Conservation (phyloP, 345 rosid species). For the Populus ilicifolia region DNA sequence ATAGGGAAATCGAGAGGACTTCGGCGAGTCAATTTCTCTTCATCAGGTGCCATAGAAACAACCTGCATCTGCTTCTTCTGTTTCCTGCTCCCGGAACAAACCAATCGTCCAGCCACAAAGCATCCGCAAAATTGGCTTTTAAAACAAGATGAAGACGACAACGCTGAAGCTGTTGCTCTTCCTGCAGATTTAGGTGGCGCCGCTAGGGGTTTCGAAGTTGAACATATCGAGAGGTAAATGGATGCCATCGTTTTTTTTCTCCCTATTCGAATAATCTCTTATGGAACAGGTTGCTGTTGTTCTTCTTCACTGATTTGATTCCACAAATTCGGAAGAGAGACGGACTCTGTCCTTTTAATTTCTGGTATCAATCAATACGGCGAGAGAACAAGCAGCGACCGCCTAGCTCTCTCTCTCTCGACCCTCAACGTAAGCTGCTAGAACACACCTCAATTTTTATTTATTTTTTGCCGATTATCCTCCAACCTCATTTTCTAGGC, state of each 20-base stretch:
- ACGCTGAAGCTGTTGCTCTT: not conserved
- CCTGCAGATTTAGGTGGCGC: not conserved
- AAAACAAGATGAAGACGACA: slow-evolving; percentile 1
- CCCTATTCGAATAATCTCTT: too few relatives aligned
- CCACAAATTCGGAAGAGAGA: not conserved
- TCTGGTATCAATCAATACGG: not conserved
- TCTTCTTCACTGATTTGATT: not conserved
- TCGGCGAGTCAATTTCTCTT: slow-evolving; percentile 63
- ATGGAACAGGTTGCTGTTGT: not conserved
- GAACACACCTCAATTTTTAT: too few relatives aligned
- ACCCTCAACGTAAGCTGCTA: not conserved
- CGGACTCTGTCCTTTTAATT: not conserved
- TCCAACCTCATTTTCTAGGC: too few relatives aligned
- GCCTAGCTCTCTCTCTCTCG: not conserved
- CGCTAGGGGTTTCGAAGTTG: slow-evolving; percentile 18
- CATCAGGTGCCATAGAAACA: slow-evolving; percentile 74
- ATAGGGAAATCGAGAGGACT: slow-evolving; percentile 69
- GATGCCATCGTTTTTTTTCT: slow-evolving; percentile 5
- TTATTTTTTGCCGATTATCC: too few relatives aligned
- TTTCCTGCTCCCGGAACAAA: slow-evolving; percentile 11
- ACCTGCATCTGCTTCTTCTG: slow-evolving; percentile 31
- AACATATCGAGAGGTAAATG: slow-evolving; percentile 1
- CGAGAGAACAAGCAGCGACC: not conserved
- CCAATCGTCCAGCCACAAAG: slow-evolving; percentile 11
- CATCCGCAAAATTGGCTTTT: slow-evolving; percentile 13